Conservation (phyloP, 139 green algal genomes). For the Gonium pectorale region DNA sequence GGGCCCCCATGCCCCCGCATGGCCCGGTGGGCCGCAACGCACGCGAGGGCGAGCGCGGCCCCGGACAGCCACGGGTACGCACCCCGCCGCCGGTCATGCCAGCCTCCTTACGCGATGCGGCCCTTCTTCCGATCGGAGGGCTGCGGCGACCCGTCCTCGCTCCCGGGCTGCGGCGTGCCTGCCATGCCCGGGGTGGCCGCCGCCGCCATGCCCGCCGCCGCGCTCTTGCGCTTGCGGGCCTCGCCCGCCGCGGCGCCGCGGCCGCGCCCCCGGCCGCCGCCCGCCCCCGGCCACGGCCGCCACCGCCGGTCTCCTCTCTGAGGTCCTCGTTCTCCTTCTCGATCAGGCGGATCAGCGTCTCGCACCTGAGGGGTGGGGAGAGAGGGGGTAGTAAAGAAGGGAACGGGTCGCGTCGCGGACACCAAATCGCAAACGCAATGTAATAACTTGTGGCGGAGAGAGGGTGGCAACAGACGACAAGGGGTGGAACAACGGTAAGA, state of each 20-base stretch:
- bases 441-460: not conserved
- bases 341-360: constrained; percentile 98
- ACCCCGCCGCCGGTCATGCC: too few relatives aligned
- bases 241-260: not conserved
- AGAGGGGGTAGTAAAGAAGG: too few relatives aligned
- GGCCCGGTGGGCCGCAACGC: too few relatives aligned
- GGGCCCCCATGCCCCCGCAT: too few relatives aligned
- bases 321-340: constrained; percentile 83
- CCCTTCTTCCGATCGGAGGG: constrained; percentile 44
- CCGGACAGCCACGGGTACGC: too few relatives aligned
- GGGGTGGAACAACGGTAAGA: too few relatives aligned
- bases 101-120: too few relatives aligned
- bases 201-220: constrained; percentile 7
- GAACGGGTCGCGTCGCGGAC: too few relatives aligned
- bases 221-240: constrained; percentile 39
- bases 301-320: constrained; percentile 1
- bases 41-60: too few relatives aligned
- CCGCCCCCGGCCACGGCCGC: not conserved
- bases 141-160: constrained; percentile 41
- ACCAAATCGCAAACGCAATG: too few relatives aligned
- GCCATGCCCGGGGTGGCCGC: constrained; percentile 9
- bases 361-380: constrained; percentile 82
- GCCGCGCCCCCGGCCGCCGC: not conserved
- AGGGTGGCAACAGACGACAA: too few relatives aligned
- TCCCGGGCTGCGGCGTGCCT: constrained; percentile 28